phyloP scores from a whole-genome alignment of 2,329 filamentous ascomycete genomes.

The Coniochaeta ligniaria region DNA sequence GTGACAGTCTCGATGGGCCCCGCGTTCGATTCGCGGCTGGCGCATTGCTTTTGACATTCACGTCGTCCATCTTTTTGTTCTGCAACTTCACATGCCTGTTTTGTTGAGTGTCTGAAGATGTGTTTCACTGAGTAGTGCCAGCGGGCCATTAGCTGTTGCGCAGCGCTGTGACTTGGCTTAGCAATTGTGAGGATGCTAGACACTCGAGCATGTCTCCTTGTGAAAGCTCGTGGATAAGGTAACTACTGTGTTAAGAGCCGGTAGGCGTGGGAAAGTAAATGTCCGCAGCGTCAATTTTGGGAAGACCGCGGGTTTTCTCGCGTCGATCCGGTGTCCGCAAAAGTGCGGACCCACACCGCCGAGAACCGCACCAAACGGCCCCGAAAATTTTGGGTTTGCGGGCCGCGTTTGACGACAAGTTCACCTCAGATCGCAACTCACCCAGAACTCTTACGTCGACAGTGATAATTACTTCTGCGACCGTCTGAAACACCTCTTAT shows the following conservation, averaged over 20 bases:
- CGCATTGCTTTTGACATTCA: not conserved
- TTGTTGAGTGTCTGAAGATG: too few species aligned
- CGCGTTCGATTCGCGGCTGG: too few species aligned
- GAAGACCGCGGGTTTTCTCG: not conserved
- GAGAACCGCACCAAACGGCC: not conserved
- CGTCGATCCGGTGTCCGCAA: not conserved
- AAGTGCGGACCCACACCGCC: not conserved
- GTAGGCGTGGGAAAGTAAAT: not conserved
- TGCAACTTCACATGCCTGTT: not conserved
- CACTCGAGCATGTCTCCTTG: not conserved
- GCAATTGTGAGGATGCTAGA: too few species aligned
- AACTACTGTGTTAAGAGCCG: not conserved
- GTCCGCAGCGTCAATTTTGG: too few species aligned
- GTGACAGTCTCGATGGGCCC: not conserved
- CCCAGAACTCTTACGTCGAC: too few species aligned
- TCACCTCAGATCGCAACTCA: not conserved
- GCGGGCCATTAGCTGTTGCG: too few species aligned
- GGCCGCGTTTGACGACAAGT: not conserved
- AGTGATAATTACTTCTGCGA: too few species aligned
- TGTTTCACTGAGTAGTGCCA: too few species aligned
- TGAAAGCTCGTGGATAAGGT: too few species aligned
- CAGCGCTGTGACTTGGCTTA: too few species aligned
- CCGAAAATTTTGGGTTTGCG: not conserved
- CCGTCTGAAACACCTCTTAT: too few species aligned
- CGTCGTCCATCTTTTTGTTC: not conserved